Base-by-base conservation (phyloP, 768 basidiomycete species). In the Leccinum barrowsii region DNA sequence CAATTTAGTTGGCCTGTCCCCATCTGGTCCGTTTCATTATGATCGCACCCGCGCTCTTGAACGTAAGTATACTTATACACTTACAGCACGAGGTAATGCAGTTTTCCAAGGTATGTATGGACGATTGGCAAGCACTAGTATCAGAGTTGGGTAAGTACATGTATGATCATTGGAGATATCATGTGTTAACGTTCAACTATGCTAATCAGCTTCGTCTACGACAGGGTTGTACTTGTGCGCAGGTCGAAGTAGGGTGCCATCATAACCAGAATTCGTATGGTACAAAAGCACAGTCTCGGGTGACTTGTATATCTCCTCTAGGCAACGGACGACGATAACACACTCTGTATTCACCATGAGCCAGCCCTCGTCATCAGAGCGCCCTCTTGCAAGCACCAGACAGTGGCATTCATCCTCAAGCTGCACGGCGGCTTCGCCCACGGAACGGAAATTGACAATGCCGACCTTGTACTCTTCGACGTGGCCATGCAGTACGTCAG, bases 331-430 rank as follows among this genome's bases (percentile, higher is more conserved):
- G 8, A 59, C 63, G 19, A 63, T 10, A 3, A 64, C 58, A 12
- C 57, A 63, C n/a, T 63, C 62, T 2, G 63, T 60, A 49, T 64
- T 63, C 54, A 63, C 50, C 56, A 59, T 32, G 22, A 40, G n/a
- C 62, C 62, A 63, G 22, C 62, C 61, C 40, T 46, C 46, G 19
- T 63, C 62, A 26, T 28, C 61, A 5, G 44, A n/a, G 28, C 44
- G 61, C 46, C 40, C 37, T 13, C 21, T 52, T 17, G 62, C 53
- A 12, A 63, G 56, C 6, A 63, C 12, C 2, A 63, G 22, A 44
- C 62, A 63, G 17, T 62, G 61, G 8, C 61, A 63, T 37, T 58
- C 37, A 1, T 63, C 62, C 3, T 17, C 32, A 4, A 19, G n/a
- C 12, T 48, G 26, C 5, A 58, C 53, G 7, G 32, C 35, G 15